Base-by-base conservation (phyloP, 208 protist species). In the Trypanosoma cruzi region DNA sequence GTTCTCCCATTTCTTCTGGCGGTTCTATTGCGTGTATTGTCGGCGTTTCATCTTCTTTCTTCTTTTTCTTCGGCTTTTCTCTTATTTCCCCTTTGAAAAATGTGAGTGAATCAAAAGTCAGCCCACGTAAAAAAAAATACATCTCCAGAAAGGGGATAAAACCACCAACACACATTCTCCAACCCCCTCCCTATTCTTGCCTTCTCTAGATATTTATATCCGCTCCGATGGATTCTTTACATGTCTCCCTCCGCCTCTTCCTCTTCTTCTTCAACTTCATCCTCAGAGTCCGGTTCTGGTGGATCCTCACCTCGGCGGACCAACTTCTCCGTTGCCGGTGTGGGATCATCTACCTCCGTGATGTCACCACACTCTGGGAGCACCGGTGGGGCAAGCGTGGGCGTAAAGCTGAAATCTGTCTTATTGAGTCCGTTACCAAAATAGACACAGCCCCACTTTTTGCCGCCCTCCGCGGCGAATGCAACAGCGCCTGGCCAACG, bases 351-450 rank as follows among this genome's bases (percentile, higher is more conserved):
- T n/a, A 85, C 79, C 66, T 97, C 93, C 26, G 73, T 78, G 8
- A 97, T 55, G 57, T 97, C 93, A 26, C 68, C 81, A 59, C 83
- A 93, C 81, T 97, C 94, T n/a, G 55, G 52, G 42, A 92, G 77
- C 52, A 97, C 77, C 20, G 81, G 81, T 26, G 91, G 86, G 0
- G 92, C 88, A 1, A 89, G 86, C 24, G 77, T 77, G 14, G 92
- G 92, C 1, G 94, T 96, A 70, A 93, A 97, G 58, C 77, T 80
- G n/a, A 75, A 75, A 68, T 96, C 90, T 7, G 82, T 93, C 81
- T 91, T 89, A 77, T 96, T 95, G 32, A 97, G 64, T 34, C 94
- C 94, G 58, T 85, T 90, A 20, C 94, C 94, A 77, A 97, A 95
- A 77, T 97, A 97, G 4, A 90, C 89, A 60, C 79, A 89, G 28